Base-by-base conservation (phyloP, 2,329 filamentous ascomycete species). In the Pseudodiploospora longispora region DNA sequence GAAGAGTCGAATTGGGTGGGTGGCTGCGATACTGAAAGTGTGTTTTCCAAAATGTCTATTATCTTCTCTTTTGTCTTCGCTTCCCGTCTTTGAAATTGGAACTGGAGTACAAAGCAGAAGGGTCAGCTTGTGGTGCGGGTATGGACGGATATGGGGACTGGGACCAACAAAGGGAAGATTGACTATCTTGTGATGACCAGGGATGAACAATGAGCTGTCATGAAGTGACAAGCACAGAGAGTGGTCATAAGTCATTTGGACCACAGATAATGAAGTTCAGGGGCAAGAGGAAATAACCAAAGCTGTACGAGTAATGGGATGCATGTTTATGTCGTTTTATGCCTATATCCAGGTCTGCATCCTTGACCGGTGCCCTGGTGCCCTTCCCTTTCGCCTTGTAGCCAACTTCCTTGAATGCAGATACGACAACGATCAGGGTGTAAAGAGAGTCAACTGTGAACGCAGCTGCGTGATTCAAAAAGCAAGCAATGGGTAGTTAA, bases 251-350 rank as follows among this genome's bases (percentile, higher is more conserved):
- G 36, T 29, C 32, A 36, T 27, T 9, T 29, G 19, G 28, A 36
- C 10, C 4, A 40, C 36, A 39, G 30, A 42, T 42, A 41, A 50
- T 37, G 43, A 46, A 35, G 30, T 29, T 30, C 31, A 30, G 28
- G 43, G 38, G 42, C 19, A 41, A 43, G 40, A 43, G 36, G 29
- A 41, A 46, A 34, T 43, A 39, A 42, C 31, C 30, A 41, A 34
- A 40, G 43, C 40, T 53, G 52, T 54, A 54, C 44, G 49, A 53
- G 44, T 52, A 48, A 47, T 47, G 47, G 46, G 46, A 50, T 48
- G 46, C 40, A 40, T 42, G 43, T 47, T 40, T 38, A 33, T 40
- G 19, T 38, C 35, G 39, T 32, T 30, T 10, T 8, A 40, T 29
- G 38, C 12, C 29, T 27, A 38, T 38, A 27, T 28, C 36, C 27